phyloP scores from a whole-genome alignment of 768 basidiomycete species.

The Leccinum imitatum region DNA sequence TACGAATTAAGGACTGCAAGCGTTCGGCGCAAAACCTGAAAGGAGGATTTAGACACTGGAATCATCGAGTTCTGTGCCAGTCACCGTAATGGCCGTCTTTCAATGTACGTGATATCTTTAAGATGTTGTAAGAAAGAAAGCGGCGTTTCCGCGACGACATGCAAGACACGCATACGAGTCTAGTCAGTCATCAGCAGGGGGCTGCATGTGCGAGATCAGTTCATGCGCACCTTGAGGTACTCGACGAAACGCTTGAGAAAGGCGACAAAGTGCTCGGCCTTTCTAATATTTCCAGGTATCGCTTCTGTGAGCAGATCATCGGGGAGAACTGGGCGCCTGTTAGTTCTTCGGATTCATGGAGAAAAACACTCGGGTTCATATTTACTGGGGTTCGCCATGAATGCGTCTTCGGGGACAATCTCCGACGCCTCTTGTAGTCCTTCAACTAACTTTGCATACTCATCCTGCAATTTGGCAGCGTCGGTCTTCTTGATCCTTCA shows the following conservation, averaged over 20 bases:
- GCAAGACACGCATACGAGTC: conserved; percentile 99
- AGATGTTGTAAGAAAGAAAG: conserved; percentile 95
- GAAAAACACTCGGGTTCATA: background rate
- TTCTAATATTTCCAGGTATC: conserved; percentile 95
- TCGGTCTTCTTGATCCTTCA: conserved; percentile 90
- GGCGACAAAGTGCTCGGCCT: conserved; percentile 98
- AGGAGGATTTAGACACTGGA: background rate
- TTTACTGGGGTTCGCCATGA: conserved; percentile 88
- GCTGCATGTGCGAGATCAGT: background rate
- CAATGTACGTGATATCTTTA: conserved; percentile 98
- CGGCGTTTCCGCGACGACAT: conserved; percentile 98
- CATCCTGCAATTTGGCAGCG: conserved; percentile 91
- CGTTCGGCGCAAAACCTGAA: conserved; percentile 94
- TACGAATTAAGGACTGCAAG: conserved; percentile 89
- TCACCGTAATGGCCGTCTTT: conserved; percentile 86
- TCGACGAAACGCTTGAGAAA: conserved; percentile 98
- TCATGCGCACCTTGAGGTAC: conserved; percentile 79
- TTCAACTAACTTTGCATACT: conserved; percentile 93
- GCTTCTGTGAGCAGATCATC: conserved; percentile 95
- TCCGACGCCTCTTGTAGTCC: conserved; percentile 83
- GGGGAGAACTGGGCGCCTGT: conserved; percentile 65
- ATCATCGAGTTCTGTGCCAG: conserved; percentile 17
- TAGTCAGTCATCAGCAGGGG: conserved; percentile 34
- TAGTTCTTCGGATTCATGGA: background rate
- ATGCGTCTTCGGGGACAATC: conserved; percentile 65